Conservation (phyloP, 345 rosid species). For the Leavenworthia alabamica region DNA sequence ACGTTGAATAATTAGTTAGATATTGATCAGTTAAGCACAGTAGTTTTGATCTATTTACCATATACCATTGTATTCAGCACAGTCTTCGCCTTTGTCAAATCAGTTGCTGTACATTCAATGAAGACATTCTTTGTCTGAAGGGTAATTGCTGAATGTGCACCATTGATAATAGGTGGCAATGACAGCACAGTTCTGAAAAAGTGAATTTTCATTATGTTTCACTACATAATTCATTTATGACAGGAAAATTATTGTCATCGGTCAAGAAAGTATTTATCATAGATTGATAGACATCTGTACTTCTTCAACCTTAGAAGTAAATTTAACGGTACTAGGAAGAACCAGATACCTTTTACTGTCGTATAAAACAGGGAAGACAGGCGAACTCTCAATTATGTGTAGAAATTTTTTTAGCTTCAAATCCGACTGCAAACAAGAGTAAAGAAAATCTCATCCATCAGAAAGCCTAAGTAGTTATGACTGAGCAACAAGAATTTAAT, state of each 20-base stretch:
- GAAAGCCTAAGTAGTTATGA: background rate
- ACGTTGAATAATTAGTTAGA: slow-evolving; percentile 6
- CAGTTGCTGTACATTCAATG: slow-evolving; percentile 94
- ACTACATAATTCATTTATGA: background rate
- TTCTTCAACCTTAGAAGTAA: background rate
- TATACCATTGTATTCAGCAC: slow-evolving; percentile 88
- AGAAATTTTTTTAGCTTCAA: slow-evolving; percentile 82
- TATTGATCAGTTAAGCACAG: background rate
- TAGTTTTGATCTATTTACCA: slow-evolving; percentile 6
- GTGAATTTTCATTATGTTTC: slow-evolving; percentile 7
- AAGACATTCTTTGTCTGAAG: slow-evolving; percentile 87
- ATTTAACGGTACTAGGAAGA: slow-evolving; percentile 1
- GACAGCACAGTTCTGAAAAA: slow-evolving; percentile 77
- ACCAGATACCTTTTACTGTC: slow-evolving; percentile 58
- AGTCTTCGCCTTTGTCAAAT: slow-evolving; percentile 85
- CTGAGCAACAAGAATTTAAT: background rate
- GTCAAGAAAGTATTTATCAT: background rate
- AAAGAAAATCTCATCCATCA: background rate
- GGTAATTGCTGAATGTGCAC: slow-evolving; percentile 91
- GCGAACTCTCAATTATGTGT: slow-evolving; percentile 85
- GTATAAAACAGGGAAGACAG: slow-evolving; percentile 73
- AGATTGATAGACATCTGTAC: background rate
- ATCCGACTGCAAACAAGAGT: slow-evolving; percentile 53
- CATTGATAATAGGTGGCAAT: slow-evolving; percentile 87
- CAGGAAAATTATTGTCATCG: background rate